Conservation (phyloP, 768 basidiomycete genomes). For the Naganishia vaughanmartiniae region DNA sequence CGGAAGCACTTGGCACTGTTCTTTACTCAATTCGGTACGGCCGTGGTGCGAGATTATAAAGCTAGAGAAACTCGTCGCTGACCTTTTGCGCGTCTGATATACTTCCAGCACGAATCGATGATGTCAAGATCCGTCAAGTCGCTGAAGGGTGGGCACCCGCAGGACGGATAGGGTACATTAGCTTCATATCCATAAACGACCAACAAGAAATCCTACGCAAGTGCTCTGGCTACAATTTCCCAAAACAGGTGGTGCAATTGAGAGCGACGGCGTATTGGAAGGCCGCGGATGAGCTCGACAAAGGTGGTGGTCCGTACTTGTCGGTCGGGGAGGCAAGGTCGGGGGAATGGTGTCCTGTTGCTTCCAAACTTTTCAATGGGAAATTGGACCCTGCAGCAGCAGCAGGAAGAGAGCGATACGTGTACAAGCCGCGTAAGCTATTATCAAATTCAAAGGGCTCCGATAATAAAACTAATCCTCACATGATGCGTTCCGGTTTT, state of each 20-base stretch:
- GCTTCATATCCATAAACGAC: background rate
- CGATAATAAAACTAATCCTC: background rate
- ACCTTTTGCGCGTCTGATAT: background rate
- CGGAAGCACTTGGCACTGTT: constrained; percentile 5
- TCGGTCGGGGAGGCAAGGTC: background rate
- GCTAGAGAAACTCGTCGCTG: background rate
- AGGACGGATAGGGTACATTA: background rate
- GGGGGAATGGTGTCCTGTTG: background rate
- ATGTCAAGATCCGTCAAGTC: constrained; percentile 14
- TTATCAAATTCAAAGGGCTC: background rate
- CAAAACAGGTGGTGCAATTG: background rate
- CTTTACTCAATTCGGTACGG: constrained; percentile 11
- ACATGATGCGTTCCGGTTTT: background rate
- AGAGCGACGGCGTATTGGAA: background rate
- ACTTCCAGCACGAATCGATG: background rate
- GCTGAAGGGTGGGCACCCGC: constrained; percentile 14
- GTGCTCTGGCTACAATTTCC: constrained; percentile 4
- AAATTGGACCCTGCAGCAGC: background rate
- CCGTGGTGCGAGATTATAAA: background rate
- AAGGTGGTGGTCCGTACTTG: background rate
- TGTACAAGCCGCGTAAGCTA: too few relatives aligned
- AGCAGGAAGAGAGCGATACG: background rate
- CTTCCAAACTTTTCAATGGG: constrained; percentile 8
- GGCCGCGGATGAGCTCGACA: background rate
- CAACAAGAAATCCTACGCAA: background rate